Evolutionary conservation across 805 yeast genomes (phyloP), one percentile per base, ranked within the genome.

Genomic region (Candida nemodendra): DNA sequence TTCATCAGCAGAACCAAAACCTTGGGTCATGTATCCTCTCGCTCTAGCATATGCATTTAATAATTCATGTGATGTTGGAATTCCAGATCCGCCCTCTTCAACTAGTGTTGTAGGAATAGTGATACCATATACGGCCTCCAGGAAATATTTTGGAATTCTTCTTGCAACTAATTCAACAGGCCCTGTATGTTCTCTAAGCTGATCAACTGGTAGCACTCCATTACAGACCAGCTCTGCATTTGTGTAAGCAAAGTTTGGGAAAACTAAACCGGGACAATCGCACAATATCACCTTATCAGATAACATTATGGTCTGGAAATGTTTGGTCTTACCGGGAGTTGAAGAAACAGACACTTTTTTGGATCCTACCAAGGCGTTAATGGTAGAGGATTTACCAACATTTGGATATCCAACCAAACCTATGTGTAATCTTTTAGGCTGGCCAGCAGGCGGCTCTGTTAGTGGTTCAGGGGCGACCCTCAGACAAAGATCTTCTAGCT

Each of bases 261-360:
- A 93, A 13, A 93, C 99, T 45, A 93, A 72, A 75, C 99, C 99
- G 2, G 99, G 99, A 71, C 99, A 93, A 72, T 93, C 99, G 66
- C 98, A 93, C 36, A 93, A 71, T 50, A 89, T 73, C 2, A 93
- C 93, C 25, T 83, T 74, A 36, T 84, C 85, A 1, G 96, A 79
- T 30, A 93, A 72, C 57, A 79, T 77, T 45, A 93, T 90, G 1
- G 99, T 93, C 69, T 93, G 99, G 74, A 93, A 93, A 72, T 93
- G 99, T 62, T 93, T 93, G 11, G 99, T 93, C 61, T 93, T 93
- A 69, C 99, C 99, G 11, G 99, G 99, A 1, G 99, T 93, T 1
- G 98, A 74, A 2, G 98, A 91, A 26, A 93, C 99, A 2, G 97
- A 89, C n/a, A 93, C 99, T 61, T 87, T 90, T 58, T 93, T 93